Evolutionary conservation across 108 stramenopile species (phyloP).

Genomic region (Fistulifera solaris): DNA sequence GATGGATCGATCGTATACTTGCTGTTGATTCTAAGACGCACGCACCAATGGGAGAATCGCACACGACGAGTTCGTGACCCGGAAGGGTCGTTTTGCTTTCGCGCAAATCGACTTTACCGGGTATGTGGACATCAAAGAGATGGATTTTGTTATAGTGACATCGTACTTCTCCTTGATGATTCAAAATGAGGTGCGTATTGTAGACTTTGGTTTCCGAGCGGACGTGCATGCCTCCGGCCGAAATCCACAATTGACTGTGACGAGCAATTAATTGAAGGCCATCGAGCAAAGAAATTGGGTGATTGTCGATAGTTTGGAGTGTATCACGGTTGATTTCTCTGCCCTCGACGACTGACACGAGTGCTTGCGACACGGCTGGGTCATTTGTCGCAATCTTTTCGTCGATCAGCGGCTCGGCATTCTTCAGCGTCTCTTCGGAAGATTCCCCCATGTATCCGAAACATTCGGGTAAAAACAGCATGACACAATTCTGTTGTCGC

Average conservation of each 20-base stretch:
- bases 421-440: constrained; percentile 45
- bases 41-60: constrained; percentile 78
- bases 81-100: constrained; percentile 80
- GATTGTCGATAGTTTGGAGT: neutral
- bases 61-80: constrained; percentile 66
- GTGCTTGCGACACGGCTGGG: neutral
- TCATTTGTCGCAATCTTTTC: neutral
- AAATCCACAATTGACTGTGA: constrained; percentile 62
- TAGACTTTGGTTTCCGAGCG: constrained; percentile 43
- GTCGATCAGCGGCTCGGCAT: constrained; percentile 48
- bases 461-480: constrained; percentile 82
- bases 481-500: constrained; percentile 30
- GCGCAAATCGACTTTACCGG: constrained; percentile 52
- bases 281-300: constrained; percentile 42
- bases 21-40: neutral
- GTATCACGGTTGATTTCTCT: neutral
- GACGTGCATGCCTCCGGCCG: constrained; percentile 73
- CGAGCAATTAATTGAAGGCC: constrained; percentile 58
- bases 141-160: constrained; percentile 87
- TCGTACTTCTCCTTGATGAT: constrained; percentile 47
- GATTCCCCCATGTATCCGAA: constrained; percentile 74
- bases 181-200: constrained; percentile 93
- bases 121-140: constrained; percentile 90
- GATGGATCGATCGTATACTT: neutral
- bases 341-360: neutral